Conservation (phyloP, 805 yeast genomes). For the Ogataea ramenticola region DNA sequence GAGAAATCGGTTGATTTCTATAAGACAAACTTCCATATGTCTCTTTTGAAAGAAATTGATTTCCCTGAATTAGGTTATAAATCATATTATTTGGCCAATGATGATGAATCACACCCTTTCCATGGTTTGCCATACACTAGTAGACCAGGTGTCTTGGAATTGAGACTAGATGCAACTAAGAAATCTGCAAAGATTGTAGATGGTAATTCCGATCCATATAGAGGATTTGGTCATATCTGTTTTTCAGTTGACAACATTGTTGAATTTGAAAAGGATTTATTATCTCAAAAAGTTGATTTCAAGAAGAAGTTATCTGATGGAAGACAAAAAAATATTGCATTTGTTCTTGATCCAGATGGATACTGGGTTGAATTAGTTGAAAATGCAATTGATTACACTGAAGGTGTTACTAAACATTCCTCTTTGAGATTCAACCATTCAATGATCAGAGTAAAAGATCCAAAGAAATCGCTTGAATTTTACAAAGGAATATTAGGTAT, state of each 20-base stretch:
- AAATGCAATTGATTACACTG: slow-evolving; percentile 37
- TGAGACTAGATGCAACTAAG: slow-evolving; percentile 74
- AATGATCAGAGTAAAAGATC: slow-evolving; percentile 91
- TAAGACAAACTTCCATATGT: slow-evolving; percentile 66
- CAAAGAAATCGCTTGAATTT: slow-evolving; percentile 64
- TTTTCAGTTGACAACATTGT: slow-evolving; percentile 76
- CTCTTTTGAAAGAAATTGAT: slow-evolving; percentile 43
- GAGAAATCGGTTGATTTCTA: slow-evolving; percentile 67
- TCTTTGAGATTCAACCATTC: slow-evolving; percentile 70
- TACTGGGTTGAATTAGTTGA: slow-evolving; percentile 92
- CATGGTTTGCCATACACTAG: slow-evolving; percentile 30
- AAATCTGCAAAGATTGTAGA: slow-evolving; percentile 53
- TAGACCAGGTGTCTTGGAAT: slow-evolving; percentile 68
- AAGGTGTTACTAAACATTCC: slow-evolving; percentile 29
- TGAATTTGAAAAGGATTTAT: slow-evolving; percentile 50
- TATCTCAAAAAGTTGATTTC: slow-evolving; percentile 60
- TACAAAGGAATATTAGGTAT: slow-evolving; percentile 77
- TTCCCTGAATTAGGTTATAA: slow-evolving; percentile 52
- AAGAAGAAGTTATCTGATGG: slow-evolving; percentile 85
- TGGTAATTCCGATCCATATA: slow-evolving; percentile 78
- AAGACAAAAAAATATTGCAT: slow-evolving; percentile 88
- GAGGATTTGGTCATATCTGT: slow-evolving; percentile 95
- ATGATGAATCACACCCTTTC: slow-evolving; percentile 33
- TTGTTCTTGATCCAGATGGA: slow-evolving; percentile 91
- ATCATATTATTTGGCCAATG: slow-evolving; percentile 61